Evolutionary conservation across 345 rosid genomes (phyloP).

Genomic region (Cardiospermum halicacabum): DNA sequence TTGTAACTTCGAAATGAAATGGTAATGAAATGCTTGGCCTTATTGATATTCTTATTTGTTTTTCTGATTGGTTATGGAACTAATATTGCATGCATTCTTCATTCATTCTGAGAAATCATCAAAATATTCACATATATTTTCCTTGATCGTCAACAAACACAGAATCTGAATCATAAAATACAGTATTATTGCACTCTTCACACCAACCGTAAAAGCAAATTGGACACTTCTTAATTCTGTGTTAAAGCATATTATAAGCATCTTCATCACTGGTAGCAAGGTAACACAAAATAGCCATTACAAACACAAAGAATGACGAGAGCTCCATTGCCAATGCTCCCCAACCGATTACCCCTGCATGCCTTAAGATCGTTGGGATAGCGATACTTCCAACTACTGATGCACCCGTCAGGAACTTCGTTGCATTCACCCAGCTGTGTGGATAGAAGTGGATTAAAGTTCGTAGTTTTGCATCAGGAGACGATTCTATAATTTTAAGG

Average conservation of each 20-base stretch:
- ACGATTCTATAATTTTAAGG: not conserved
- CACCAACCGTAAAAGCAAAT: not conserved
- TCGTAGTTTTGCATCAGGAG: not conserved
- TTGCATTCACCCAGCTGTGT: constrained; percentile 81
- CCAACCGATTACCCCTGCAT: constrained; percentile 91
- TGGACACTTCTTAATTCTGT: constrained; percentile 6
- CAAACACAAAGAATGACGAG: constrained; percentile 65
- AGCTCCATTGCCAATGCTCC: constrained; percentile 86
- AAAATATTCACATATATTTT: not conserved
- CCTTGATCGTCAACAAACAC: not conserved
- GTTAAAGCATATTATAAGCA: constrained; percentile 49
- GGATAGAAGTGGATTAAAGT: not conserved
- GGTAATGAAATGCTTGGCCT: not conserved
- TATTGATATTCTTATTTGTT: not conserved
- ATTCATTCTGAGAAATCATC: not conserved
- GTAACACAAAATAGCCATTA: constrained; percentile 68
- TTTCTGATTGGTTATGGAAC: not conserved
- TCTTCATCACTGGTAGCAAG: constrained; percentile 43
- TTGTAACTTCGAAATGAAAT: too few relatives aligned
- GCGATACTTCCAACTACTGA: constrained; percentile 91
- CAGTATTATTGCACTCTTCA: not conserved
- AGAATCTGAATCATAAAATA: constrained; percentile 1
- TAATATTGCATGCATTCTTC: not conserved
- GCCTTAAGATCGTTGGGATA: constrained; percentile 84
- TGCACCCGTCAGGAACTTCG: constrained; percentile 93